Base-by-base conservation (phyloP, 768 basidiomycete genomes). In the Amanita subjunquillea region DNA sequence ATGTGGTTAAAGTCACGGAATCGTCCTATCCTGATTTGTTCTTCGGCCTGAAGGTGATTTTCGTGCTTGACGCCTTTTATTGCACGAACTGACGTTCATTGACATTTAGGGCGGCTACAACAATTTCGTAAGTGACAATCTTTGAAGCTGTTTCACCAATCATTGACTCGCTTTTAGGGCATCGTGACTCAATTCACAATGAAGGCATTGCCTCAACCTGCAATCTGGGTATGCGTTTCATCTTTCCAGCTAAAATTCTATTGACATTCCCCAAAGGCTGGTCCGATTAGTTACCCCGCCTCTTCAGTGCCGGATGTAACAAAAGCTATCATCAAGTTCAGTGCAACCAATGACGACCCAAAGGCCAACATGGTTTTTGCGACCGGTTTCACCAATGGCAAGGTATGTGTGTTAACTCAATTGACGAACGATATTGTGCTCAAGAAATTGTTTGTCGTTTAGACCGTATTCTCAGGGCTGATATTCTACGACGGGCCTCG, bases 161-260 rank as follows among this genome's bases (percentile, higher is more conserved):
- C 34, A 42, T 12, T 20, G 7, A 50, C 38, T 10, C 30, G 27
- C 5, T 17, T 23, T 17, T 40, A 73, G 73, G 83, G 83, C 0
- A 76, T 84, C 37, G 78, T 84, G 2, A 84, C 82, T 0, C 71
- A 63, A 39, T 78, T 85, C 57, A 78, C 74, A 0, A 50, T 85
- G 20, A 74, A 74, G 55, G 70, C 78, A 0, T 72, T 70, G 59
- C 75, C 82, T 7, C 80, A 83, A 63, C 66, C 66, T 0, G 60
- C 74, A 62, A 77, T 85, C 52, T 85, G 82, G 82, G 82, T 83
- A 65, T 8, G 74, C 27, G 15, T 9, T 50, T 13, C 20, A 15
- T 7, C 17, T n/a, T 13, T 17, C 32, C 3, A 17, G 3, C 0
- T 23, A 17, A 13, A 15, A 6, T 23, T 48, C 9, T 3, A 10